Evolutionary conservation across 2,329 filamentous ascomycete genomes (phyloP).

Genomic region (Neodidymelliopsis sp.): DNA sequence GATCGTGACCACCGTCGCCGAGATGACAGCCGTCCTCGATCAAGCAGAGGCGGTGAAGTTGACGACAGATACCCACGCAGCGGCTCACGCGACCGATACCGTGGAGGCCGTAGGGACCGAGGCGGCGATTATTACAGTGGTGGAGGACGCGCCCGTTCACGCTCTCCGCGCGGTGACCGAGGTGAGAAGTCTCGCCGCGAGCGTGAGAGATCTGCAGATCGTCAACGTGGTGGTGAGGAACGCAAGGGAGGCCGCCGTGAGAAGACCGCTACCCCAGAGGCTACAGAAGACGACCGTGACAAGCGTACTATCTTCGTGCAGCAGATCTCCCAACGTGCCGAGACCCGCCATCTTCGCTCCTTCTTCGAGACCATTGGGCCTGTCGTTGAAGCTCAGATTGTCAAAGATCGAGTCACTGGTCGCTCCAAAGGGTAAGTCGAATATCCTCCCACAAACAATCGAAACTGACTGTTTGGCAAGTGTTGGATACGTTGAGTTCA

Average conservation of each 20-base stretch:
- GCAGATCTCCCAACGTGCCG: slow-evolving; percentile 91
- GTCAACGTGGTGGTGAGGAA: slow-evolving; percentile 50
- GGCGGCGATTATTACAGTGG: slow-evolving; percentile 52
- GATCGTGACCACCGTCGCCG: slow-evolving; percentile 41
- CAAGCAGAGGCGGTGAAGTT: slow-evolving; percentile 47
- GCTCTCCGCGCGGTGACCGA: slow-evolving; percentile 50
- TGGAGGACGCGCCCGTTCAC: slow-evolving; percentile 46
- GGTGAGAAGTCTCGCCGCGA: slow-evolving; percentile 58
- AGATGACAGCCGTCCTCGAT: slow-evolving; percentile 42
- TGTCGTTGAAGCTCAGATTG: slow-evolving; percentile 97
- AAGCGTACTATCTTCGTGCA: slow-evolving; percentile 97
- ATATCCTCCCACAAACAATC: neutral
- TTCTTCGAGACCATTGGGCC: slow-evolving; percentile 96
- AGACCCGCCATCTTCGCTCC: slow-evolving; percentile 88
- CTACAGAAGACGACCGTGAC: slow-evolving; percentile 95
- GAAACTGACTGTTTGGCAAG: slow-evolving; percentile 61
- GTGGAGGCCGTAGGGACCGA: slow-evolving; percentile 38
- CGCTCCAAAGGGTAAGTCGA: slow-evolving; percentile 89
- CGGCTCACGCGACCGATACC: slow-evolving; percentile 40
- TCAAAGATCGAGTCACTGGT: slow-evolving; percentile 95
- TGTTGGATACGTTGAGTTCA: slow-evolving; percentile 99
- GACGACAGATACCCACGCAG: slow-evolving; percentile 44
- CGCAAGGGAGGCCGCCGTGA: slow-evolving; percentile 45
- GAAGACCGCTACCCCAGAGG: slow-evolving; percentile 69
- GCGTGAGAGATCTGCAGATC: slow-evolving; percentile 61